Conservation (phyloP, 1,139 yeast species). For the Nakaseomyces uthaithaninus region DNA sequence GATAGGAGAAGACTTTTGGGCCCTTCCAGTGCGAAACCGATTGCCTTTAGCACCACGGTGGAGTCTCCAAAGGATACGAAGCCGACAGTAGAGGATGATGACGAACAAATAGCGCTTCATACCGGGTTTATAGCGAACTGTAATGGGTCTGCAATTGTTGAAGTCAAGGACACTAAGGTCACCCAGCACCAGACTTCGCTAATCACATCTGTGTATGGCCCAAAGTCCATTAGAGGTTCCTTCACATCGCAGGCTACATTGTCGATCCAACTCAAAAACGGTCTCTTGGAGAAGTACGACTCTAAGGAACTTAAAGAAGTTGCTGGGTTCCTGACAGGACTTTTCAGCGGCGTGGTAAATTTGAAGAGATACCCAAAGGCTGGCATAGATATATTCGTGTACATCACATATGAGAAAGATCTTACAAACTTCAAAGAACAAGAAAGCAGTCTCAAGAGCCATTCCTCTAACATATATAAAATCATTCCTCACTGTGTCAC, state of each 20-base stretch:
- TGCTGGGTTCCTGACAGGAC: conserved; percentile 31
- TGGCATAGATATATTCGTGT: conserved; percentile 71
- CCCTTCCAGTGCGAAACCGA: conserved; percentile 50
- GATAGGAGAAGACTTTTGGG: conserved; percentile 72
- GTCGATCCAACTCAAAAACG: conserved; percentile 54
- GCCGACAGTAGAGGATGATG: conserved; percentile 5
- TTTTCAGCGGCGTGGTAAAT: conserved; percentile 40
- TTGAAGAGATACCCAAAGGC: conserved; percentile 81
- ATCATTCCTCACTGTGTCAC: conserved; percentile 34
- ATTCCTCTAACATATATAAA: conserved; percentile 11
- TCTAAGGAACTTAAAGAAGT: conserved; percentile 32
- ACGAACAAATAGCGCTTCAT: conserved; percentile 35
- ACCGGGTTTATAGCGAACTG: conserved; percentile 63
- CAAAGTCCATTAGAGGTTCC: conserved; percentile 75
- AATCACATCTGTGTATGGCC: conserved; percentile 76
- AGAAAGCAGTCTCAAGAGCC: neutral
- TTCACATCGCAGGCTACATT: conserved; percentile 63
- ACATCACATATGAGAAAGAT: conserved; percentile 34
- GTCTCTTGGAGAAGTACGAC: conserved; percentile 28
- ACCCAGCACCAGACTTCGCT: conserved; percentile 35
- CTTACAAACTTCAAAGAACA: conserved; percentile 11
- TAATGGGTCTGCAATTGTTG: conserved; percentile 78
- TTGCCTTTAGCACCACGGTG: conserved; percentile 35
- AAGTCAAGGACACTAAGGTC: conserved; percentile 44
- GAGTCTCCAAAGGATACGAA: conserved; percentile 12